A percentile compares a stretch with the other conserved stretches of the same genome.
Conservation (phyloP, 805 yeast species). For the Candida dajiaensis region DNA sequence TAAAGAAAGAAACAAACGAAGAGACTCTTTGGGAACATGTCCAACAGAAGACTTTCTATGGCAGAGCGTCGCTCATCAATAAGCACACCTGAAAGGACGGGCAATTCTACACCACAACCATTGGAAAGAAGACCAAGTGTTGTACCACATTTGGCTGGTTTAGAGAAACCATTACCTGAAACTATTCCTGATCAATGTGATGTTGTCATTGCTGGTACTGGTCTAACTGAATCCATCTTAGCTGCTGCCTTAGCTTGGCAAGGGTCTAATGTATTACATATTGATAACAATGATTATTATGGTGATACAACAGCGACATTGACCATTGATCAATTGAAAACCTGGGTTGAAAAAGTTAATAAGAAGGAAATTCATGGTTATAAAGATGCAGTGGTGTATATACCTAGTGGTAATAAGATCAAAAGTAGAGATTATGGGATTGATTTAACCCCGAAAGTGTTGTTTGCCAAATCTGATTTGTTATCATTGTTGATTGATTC, state of each 20-base stretch:
- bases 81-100: slow-evolving; percentile 19
- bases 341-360: slow-evolving; percentile 77
- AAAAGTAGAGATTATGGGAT: slow-evolving; percentile 72
- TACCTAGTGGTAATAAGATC: slow-evolving; percentile 51
- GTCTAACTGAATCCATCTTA: slow-evolving; percentile 76
- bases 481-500: slow-evolving; percentile 72
- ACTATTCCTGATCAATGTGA: slow-evolving; percentile 70
- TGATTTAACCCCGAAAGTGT: slow-evolving; percentile 78
- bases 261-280: slow-evolving; percentile 90
- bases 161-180: slow-evolving; percentile 65
- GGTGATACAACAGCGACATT: slow-evolving; percentile 87
- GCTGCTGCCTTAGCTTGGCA: slow-evolving; percentile 98
- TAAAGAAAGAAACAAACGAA: too few relatives aligned
- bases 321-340: slow-evolving; percentile 77
- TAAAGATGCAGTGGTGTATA: slow-evolving; percentile 71
- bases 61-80: slow-evolving; percentile 61
- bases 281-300: slow-evolving; percentile 78
- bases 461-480: slow-evolving; percentile 89
- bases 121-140: slow-evolving; percentile 25
- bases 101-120: slow-evolving; percentile 10
- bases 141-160: slow-evolving; percentile 70
- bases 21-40: background rate
- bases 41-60: slow-evolving; percentile 53
- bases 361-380: slow-evolving; percentile 31
- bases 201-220: slow-evolving; percentile 89